Conservation (phyloP, 768 basidiomycete species). For the Pleurotus sapidus region DNA sequence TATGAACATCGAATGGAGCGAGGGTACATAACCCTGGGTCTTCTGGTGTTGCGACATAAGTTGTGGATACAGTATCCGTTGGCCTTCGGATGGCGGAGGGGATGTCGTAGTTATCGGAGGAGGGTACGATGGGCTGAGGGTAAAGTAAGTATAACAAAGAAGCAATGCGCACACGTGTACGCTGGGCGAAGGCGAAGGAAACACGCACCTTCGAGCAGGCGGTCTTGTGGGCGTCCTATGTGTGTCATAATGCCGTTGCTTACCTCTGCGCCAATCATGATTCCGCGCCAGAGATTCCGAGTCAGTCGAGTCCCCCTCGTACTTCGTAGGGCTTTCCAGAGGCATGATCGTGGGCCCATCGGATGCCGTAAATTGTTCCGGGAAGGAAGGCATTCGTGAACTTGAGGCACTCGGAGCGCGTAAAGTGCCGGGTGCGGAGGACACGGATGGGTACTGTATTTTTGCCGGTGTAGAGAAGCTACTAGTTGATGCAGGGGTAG, state of each 20-base stretch:
- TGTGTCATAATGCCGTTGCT: slow-evolving; percentile 18
- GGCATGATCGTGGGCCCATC: slow-evolving; percentile 46
- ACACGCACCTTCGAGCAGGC: slow-evolving; percentile 32
- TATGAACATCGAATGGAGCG: slow-evolving; percentile 72
- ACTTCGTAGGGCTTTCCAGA: slow-evolving; percentile 61
- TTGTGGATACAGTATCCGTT: slow-evolving; percentile 56
- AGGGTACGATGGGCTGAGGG: slow-evolving; percentile 34
- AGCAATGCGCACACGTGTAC: slow-evolving; percentile 8
- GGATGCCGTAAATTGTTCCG: slow-evolving; percentile 24
- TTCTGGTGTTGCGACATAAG: slow-evolving; percentile 82
- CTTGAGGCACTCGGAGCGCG: slow-evolving; percentile 23
- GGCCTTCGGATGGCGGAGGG: slow-evolving; percentile 50
- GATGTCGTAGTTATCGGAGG: slow-evolving; percentile 72
- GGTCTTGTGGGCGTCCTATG: slow-evolving; percentile 24
- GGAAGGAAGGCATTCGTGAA: slow-evolving; percentile 33
- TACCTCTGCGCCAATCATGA: slow-evolving; percentile 19
- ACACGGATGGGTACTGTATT: slow-evolving; percentile 1
- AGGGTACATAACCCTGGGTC: slow-evolving; percentile 75
- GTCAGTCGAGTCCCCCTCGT: slow-evolving; percentile 47
- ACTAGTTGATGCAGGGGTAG: slow-evolving; percentile 14
- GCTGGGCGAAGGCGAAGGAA: background rate
- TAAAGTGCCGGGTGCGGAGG: slow-evolving; percentile 16
- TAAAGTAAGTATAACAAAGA: background rate
- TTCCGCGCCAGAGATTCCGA: slow-evolving; percentile 34
- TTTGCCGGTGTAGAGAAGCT: background rate